Evolutionary conservation across 2,329 filamentous ascomycete species (phyloP).

Genomic region (Monascus ruber): DNA sequence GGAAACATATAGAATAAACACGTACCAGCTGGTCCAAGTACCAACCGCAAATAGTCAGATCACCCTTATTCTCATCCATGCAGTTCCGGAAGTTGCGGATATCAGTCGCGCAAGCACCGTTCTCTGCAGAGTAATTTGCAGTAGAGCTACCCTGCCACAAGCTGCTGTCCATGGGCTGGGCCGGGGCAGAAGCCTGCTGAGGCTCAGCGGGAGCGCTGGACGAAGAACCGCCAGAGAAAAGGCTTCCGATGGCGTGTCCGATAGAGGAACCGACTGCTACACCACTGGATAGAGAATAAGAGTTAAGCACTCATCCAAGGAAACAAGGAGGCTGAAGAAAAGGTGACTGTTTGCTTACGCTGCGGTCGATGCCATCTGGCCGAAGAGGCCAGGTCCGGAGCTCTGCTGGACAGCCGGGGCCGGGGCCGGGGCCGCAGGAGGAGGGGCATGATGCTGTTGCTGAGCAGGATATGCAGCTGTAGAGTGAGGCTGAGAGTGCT

Average conservation of each 20-base stretch:
- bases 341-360: constrained; percentile 55
- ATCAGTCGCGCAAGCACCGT: constrained; percentile 64
- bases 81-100: constrained; percentile 83
- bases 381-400: constrained; percentile 74
- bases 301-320: background rate
- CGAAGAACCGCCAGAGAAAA: constrained; percentile 66
- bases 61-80: constrained; percentile 89
- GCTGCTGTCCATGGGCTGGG: constrained; percentile 40
- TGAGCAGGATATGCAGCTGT: constrained; percentile 46
- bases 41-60: constrained; percentile 94
- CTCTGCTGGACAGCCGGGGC: constrained; percentile 34
- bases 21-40: constrained; percentile 82
- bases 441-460: constrained; percentile 40
- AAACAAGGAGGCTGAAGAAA: constrained; percentile 2
- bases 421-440: constrained; percentile 29
- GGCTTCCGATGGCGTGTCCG: constrained; percentile 83
- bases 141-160: constrained; percentile 35
- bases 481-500: constrained; percentile 59
- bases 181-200: constrained; percentile 40
- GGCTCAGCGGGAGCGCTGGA: constrained; percentile 42
- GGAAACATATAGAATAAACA: constrained; percentile 1
- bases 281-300: constrained; percentile 50
- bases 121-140: constrained; percentile 36
- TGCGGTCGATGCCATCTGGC: constrained; percentile 94
- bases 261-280: constrained; percentile 92